Evolutionary conservation across 2,329 filamentous ascomycete genomes (phyloP), one percentile per base, ranked within the genome.

Genomic region (Teratosphaeria epicoccoides): DNA sequence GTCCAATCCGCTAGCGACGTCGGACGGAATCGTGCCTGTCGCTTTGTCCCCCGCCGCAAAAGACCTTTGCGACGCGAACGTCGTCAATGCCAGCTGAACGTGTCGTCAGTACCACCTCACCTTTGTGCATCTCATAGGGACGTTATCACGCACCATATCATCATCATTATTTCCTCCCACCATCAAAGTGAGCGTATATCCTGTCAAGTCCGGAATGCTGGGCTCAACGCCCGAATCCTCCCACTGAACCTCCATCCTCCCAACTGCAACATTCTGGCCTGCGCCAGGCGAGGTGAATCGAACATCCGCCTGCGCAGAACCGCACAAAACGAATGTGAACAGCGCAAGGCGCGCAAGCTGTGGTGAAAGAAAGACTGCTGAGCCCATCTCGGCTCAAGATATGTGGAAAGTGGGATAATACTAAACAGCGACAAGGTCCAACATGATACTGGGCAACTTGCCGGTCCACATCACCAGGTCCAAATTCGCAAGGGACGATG

Each of bases 211-310:
- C 45, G 20, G 25, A 11, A 51, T 47, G n/a, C 26, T 20, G 11
- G 49, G 49, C 12, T 17, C 33, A 10, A 49, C 17, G 12, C 43
- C 44, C 12, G 49, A 51, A 5, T 51, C 49, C 45, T 47, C n/a
- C 49, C 49, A 51, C 46, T 29, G 9, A n/a, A 51, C 49, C 11
- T 37, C 14, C n/a, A 51, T 51, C 11, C 44, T 51, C 11, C 40
- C 49, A 14, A 24, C 49, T 14, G 43, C 12, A 2, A 51, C 43
- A n/a, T 24, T 17, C 29, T 44, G 22, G 10, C 49, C 49, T 12
- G 49, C 49, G 2, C 44, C 37, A 23, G 49, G 49, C 7, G 24
- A 6, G 6, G 49, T 51, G 20, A 51, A 51, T 23, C 47, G 23
- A 4, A 52, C 50, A 37, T 52, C 51, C n/a, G 23, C 44, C 14